These are phyloP conservation scores for Brassica balearica DNA, from an alignment of 441 rosid species.

Conservation along the genomic window DNA sequence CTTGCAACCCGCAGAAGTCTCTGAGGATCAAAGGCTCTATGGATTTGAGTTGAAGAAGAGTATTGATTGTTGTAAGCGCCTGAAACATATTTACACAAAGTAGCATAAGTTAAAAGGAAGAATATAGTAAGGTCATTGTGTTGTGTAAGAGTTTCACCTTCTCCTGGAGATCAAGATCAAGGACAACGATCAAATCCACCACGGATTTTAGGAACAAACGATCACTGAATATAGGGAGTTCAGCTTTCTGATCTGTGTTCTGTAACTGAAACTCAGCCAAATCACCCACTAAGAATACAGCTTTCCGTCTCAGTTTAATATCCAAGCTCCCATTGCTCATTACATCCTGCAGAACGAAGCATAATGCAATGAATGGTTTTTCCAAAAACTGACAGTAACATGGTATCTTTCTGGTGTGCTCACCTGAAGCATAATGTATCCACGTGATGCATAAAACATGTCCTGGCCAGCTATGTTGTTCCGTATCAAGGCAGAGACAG, in stretches of 20 bases:
- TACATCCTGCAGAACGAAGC: slow-evolving; percentile 56
- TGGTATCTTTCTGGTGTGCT: slow-evolving; percentile 24
- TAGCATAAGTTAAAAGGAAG: slow-evolving; percentile 10
- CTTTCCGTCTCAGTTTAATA: slow-evolving; percentile 75
- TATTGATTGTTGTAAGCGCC: slow-evolving; percentile 81
- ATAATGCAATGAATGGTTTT: slow-evolving; percentile 10
- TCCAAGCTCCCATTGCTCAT: slow-evolving; percentile 64
- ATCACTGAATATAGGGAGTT: slow-evolving; percentile 59
- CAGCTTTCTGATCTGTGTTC: slow-evolving; percentile 48
- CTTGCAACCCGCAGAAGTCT: slow-evolving; percentile 76
- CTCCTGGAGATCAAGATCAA: slow-evolving; percentile 90
- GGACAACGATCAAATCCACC: slow-evolving; percentile 64
- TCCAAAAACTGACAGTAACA: not conserved
- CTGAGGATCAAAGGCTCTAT: slow-evolving; percentile 61
- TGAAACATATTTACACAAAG: slow-evolving; percentile 40
- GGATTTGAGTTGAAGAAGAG: slow-evolving; percentile 67
- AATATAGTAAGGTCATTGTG: not conserved
- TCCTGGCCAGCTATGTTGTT: slow-evolving; percentile 79
- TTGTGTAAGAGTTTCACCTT: slow-evolving; percentile 59
- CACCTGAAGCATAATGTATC: slow-evolving; percentile 89
- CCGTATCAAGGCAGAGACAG: slow-evolving; percentile 79
- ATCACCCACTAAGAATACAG: slow-evolving; percentile 78
- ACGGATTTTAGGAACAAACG: slow-evolving; percentile 70
- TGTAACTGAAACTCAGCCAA: slow-evolving; percentile 69
- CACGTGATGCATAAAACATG: slow-evolving; percentile 72